Base-by-base conservation (phyloP, 2,329 filamentous ascomycete genomes). In the Zelopaecilomyces penicillatus region DNA sequence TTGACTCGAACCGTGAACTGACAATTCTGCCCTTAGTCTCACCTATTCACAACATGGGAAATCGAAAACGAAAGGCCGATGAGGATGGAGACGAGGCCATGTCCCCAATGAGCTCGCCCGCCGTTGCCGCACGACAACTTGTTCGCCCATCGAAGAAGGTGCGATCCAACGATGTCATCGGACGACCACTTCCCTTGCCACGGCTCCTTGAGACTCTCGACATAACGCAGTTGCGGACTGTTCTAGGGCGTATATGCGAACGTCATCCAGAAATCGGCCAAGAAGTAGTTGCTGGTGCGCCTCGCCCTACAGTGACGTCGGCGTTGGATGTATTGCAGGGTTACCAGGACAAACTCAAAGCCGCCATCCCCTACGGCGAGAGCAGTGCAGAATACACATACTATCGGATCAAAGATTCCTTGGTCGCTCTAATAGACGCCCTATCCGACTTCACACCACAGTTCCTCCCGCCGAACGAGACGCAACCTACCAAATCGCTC, bases 181-280 rank as follows among this genome's bases (percentile, higher is more conserved):
- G 76, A n/a, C 70, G 76, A 28, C 74, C 74, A 12, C 66, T 81
- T 36, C 57, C 69, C 2, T 68, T 80, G 6, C 71, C 75, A 46
- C 83, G 93, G 58, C 78, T 98, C n/a, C 81, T 98, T 50, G 91
- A 98, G 68, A 97, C 93, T 0, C 79, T 98, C 37, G 87, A 94
- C 58, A 83, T 83, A 48, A 78, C 86, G 48, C 87, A 94, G 53
- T 76, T 98, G 58, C 83, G 91, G 54, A 81, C 80, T 32, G 82
- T 96, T 2, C 76, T 98, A n/a, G 87, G 90, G 62, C 83, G 85
- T 44, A 86, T 98, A 60, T 96, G 90, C 69, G 86, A 95, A 58
- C 81, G 85, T 54, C 88, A 95, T 60, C 88, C 90, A 4, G 82
- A 86, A 52, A 85, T 98, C 50, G 83, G 83, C 43, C 79, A 86